Conservation (phyloP, 176 grass and related monocot species). For the Raddia distichophylla region DNA sequence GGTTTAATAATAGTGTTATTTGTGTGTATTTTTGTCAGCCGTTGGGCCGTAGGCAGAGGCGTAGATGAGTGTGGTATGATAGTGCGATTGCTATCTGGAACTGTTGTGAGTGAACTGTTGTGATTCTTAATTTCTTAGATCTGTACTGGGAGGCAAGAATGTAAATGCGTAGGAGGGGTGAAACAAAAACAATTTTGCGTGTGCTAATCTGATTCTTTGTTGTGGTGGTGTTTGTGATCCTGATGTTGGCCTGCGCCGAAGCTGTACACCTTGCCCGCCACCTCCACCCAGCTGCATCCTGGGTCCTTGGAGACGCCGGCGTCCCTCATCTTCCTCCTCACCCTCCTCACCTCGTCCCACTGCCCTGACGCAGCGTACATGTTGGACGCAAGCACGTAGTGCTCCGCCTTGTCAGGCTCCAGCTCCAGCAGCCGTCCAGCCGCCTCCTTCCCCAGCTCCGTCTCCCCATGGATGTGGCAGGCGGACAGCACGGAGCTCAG, state of each 20-base stretch:
- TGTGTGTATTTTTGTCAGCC: slow-evolving; percentile 36
- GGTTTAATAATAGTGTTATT: slow-evolving; percentile 42
- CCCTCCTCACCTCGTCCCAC: slow-evolving; percentile 56
- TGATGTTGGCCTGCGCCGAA: slow-evolving; percentile 10
- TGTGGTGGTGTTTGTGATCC: too few relatives aligned
- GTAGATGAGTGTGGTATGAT: slow-evolving; percentile 50
- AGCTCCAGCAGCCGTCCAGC: slow-evolving; percentile 49
- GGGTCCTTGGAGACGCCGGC: slow-evolving; percentile 60
- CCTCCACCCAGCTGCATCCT: slow-evolving; percentile 67
- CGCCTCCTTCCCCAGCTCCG: slow-evolving; percentile 48
- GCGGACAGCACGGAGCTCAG: slow-evolving; percentile 59
- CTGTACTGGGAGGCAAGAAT: slow-evolving; percentile 30
- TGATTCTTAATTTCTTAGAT: slow-evolving; percentile 24
- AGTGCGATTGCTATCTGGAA: slow-evolving; percentile 35
- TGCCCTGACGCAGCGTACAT: slow-evolving; percentile 48
- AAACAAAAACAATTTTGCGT: slow-evolving; percentile 33
- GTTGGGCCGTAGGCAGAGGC: slow-evolving; percentile 20
- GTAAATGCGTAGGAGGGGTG: slow-evolving; percentile 45
- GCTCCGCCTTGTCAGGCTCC: slow-evolving; percentile 64
- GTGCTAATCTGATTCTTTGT: background rate
- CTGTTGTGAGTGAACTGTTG: background rate
- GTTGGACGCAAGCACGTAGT: slow-evolving; percentile 72
- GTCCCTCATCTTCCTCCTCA: slow-evolving; percentile 56
- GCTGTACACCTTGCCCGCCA: slow-evolving; percentile 54
- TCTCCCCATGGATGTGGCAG: slow-evolving; percentile 60